phyloP scores from a whole-genome alignment of 2,329 filamentous ascomycete genomes.

The Didymella segeticola region DNA sequence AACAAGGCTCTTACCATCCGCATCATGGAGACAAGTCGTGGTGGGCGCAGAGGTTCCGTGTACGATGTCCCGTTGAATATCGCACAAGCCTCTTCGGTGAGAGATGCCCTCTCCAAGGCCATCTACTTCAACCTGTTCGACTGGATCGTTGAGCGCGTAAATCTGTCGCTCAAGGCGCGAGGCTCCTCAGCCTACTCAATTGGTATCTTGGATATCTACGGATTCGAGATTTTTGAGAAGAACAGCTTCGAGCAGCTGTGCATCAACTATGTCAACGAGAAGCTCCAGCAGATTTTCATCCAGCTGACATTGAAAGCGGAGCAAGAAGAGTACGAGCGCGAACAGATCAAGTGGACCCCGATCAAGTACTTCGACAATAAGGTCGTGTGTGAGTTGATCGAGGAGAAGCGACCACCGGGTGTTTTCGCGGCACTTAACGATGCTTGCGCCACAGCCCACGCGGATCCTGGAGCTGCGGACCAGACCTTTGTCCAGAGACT shows the following conservation, averaged over 20 bases:
- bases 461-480: slow-evolving; percentile 91
- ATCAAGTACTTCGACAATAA: slow-evolving; percentile 99
- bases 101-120: slow-evolving; percentile 91
- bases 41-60: slow-evolving; percentile 69
- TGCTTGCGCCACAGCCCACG: slow-evolving; percentile 97
- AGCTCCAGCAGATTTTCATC: slow-evolving; percentile 98
- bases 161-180: slow-evolving; percentile 82
- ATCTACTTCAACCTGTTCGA: slow-evolving; percentile 98
- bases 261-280: slow-evolving; percentile 99
- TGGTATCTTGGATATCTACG: slow-evolving; percentile 98
- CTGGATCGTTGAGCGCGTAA: slow-evolving; percentile 95
- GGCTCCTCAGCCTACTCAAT: slow-evolving; percentile 82
- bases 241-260: slow-evolving; percentile 99
- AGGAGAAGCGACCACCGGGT: slow-evolving; percentile 86
- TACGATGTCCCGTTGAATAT: slow-evolving; percentile 83
- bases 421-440: slow-evolving; percentile 97
- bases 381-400: slow-evolving; percentile 95
- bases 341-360: slow-evolving; percentile 98
- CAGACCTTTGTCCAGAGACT: slow-evolving; percentile 94
- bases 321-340: slow-evolving; percentile 94
- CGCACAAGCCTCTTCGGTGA: slow-evolving; percentile 82
- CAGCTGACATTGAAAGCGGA: slow-evolving; percentile 95
- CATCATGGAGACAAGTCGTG: slow-evolving; percentile 75
- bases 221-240: slow-evolving; percentile 97
- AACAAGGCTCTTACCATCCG: slow-evolving; percentile 89